Conservation (phyloP, 352 stramenopile species). For the Phytophthora colocasiae region DNA sequence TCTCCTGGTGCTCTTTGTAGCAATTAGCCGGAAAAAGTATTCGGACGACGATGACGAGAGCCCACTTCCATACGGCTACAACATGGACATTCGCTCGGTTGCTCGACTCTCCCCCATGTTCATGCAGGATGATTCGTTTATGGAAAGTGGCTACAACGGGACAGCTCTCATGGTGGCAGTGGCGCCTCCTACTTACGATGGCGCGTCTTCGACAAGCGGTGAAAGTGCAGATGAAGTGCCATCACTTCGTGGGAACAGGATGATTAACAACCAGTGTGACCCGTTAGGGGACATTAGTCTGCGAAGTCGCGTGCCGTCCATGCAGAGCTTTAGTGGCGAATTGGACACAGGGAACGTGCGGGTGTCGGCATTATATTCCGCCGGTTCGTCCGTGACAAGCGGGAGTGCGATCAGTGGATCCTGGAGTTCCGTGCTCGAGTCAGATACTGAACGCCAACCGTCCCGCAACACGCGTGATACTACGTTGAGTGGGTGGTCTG, state of each 20-base stretch:
- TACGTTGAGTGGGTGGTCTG: slow-evolving; percentile 64
- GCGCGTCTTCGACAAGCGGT: slow-evolving; percentile 24
- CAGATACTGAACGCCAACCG: slow-evolving; percentile 51
- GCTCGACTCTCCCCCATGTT: slow-evolving; percentile 64
- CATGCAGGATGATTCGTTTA: slow-evolving; percentile 49
- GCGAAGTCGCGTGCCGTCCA: slow-evolving; percentile 21
- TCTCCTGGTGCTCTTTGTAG: slow-evolving; percentile 62
- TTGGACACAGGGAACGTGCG: slow-evolving; percentile 29
- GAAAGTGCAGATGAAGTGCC: slow-evolving; percentile 36
- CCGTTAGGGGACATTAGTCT: slow-evolving; percentile 22
- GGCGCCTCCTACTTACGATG: slow-evolving; percentile 23
- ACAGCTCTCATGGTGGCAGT: slow-evolving; percentile 37
- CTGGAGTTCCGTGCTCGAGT: slow-evolving; percentile 82
- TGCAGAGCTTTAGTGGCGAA: slow-evolving; percentile 24
- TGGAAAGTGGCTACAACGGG: slow-evolving; percentile 33
- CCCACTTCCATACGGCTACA: slow-evolving; percentile 48
- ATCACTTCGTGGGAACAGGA: slow-evolving; percentile 23
- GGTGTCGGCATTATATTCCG: slow-evolving; percentile 40
- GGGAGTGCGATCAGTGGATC: slow-evolving; percentile 57
- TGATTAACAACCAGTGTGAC: slow-evolving; percentile 16
- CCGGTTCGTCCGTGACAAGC: slow-evolving; percentile 59
- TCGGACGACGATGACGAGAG: slow-evolving; percentile 60
- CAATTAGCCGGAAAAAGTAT: slow-evolving; percentile 72
- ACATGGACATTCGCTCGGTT: slow-evolving; percentile 52
- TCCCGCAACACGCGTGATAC: slow-evolving; percentile 79